Base-by-base conservation (phyloP, 192 early-diverging fungal species). In the Anaeromyces robustus region DNA sequence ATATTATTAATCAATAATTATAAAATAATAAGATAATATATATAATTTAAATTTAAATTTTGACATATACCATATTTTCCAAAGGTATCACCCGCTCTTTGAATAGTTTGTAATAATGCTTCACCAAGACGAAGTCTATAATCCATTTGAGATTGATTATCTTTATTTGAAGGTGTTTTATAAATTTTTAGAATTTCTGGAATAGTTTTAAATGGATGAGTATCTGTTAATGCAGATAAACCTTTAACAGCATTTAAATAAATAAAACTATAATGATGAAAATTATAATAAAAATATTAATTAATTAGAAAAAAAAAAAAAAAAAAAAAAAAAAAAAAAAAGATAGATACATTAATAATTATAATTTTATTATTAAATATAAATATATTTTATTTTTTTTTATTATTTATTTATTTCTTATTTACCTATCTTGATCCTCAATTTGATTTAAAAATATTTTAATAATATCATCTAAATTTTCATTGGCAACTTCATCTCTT, bases 241-340 rank as follows among this genome's bases (percentile, higher is more conserved):
- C 95, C 94, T 80, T 94, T 94, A 80, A 98, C 89, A 13, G 96
- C 95, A 85, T 97, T 97, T 34, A 98, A 88, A 80, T 98, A 96
- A 32, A 97, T 92, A 83, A 94, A 98, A 82, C 94, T 94, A 82
- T 39, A 39, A 39, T 39, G 3, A 34, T 12, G 12, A 34, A 34
- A 34, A 7, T 34, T 34, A 7, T 34, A 34, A 7, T 34, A 30
- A 16, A 14, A 14, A 14, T 14, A 41, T 41, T 14, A 1, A 41
- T 41, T 14, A 12, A 41, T 41, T 2, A 41, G 13, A 41, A 41
- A 30, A 77, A 41, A 84, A 80, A 29, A 29, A 77, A 31, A 81
- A 30, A 22, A 79, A 79, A 26, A 78, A 78, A 77, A 41, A 32
- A 16, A 79, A 31, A 78, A 80, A n/a, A 80, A 79, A 77, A 30